phyloP scores from a whole-genome alignment of 2,329 filamentous ascomycete genomes.

The Xylariales sp. region DNA sequence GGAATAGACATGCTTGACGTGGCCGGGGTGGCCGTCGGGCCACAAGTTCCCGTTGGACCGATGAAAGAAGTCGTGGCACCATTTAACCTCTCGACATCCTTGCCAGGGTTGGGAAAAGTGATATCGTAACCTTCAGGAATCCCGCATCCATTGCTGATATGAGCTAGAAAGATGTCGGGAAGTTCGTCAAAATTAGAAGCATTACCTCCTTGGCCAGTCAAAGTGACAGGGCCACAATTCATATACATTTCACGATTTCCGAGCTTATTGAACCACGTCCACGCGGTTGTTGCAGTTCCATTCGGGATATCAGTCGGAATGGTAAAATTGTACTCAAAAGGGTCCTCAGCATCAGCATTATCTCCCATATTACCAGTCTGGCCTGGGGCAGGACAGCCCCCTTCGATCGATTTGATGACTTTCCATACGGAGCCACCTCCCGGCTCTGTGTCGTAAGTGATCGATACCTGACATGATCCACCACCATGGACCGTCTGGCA shows the following conservation, averaged over 20 bases:
- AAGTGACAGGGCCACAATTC: conserved; percentile 78
- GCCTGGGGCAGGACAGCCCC: conserved; percentile 70
- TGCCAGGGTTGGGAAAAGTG: not conserved
- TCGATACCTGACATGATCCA: conserved; percentile 82
- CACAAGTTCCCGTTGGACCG: not conserved
- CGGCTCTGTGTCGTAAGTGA: conserved; percentile 74
- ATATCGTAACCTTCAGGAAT: not conserved
- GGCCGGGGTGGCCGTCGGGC: not conserved
- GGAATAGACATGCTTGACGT: not conserved
- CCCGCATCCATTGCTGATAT: conserved; percentile 1
- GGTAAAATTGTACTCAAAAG: conserved; percentile 61
- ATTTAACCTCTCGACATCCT: not conserved
- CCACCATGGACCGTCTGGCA: conserved; percentile 70
- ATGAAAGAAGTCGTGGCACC: conserved; percentile 1
- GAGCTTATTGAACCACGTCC: conserved; percentile 92
- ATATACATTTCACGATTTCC: conserved; percentile 94
- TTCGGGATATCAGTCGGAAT: conserved; percentile 68
- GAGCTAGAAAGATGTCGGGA: conserved; percentile 59
- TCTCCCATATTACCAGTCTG: conserved; percentile 51
- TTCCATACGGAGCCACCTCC: conserved; percentile 69
- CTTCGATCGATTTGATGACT: conserved; percentile 83
- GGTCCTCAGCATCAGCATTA: conserved; percentile 37
- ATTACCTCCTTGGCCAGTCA: conserved; percentile 50
- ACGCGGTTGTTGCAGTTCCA: conserved; percentile 77
- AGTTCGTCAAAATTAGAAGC: conserved; percentile 54